Conservation (phyloP, 2,329 filamentous ascomycete genomes). For the Cladosporium sp. region DNA sequence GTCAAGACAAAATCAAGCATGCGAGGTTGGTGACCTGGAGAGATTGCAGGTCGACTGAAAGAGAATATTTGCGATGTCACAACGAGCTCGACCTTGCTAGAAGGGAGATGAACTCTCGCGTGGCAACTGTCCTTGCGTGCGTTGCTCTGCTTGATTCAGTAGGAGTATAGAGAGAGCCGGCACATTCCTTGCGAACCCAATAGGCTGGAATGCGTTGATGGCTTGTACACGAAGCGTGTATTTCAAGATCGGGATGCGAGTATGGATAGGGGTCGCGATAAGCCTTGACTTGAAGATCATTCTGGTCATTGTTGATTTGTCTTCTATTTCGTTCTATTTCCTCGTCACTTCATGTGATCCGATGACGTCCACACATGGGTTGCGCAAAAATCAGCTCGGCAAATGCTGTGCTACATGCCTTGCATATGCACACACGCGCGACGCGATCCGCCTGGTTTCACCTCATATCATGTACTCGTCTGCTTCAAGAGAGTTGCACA, state of each 20-base stretch:
- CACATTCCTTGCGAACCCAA: conserved; percentile 22
- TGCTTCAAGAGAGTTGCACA: neutral
- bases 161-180: conserved; percentile 6
- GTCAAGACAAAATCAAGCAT: neutral
- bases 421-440: conserved; percentile 16
- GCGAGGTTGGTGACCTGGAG: neutral
- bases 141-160: conserved; percentile 1
- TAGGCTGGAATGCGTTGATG: conserved; percentile 23
- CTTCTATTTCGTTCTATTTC: neutral
- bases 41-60: neutral
- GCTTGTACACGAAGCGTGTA: too few species aligned
- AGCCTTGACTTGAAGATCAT: neutral
- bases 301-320: neutral
- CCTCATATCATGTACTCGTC: neutral
- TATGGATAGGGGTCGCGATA: too few species aligned
- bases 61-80: conserved; percentile 2
- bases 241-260: too few species aligned
- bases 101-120: conserved; percentile 5
- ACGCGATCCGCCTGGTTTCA: conserved; percentile 6
- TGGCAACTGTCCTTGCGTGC: conserved; percentile 21
- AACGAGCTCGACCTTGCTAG: conserved; percentile 11
- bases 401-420: conserved; percentile 23
- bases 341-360: neutral
- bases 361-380: neutral
- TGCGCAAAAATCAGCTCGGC: neutral